Conservation (phyloP, 139 green algal species). For the Chlorella sorokiniana region DNA sequence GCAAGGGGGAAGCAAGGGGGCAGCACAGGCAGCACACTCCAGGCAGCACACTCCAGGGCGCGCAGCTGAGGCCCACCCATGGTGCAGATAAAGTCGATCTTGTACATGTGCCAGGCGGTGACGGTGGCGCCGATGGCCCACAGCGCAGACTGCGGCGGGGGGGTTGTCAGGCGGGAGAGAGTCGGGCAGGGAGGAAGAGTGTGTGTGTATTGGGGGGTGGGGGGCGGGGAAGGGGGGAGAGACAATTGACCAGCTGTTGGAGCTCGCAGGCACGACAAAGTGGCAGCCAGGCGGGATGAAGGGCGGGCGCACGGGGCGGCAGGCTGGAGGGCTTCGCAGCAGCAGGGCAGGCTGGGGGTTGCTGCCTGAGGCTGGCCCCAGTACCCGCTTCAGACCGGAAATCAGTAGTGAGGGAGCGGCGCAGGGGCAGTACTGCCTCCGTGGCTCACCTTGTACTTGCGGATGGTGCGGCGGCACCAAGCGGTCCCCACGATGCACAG, state of each 20-base stretch:
- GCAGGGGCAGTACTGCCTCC: neutral
- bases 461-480: slow-evolving; percentile 1
- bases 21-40: no score
- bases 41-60: no score
- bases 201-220: neutral
- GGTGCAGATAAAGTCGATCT: neutral
- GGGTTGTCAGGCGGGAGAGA: neutral
- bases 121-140: neutral
- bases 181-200: neutral
- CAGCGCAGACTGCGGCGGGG: neutral
- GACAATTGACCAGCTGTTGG: no score
- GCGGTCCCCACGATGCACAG: neutral
- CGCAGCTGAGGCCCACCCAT: slow-evolving; percentile 5
- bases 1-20: no score
- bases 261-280: no score
- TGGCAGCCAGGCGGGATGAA: no score
- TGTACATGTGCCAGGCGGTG: slow-evolving; percentile 22
- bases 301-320: no score
- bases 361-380: no score
- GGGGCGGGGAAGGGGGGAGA: neutral
- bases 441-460: slow-evolving; percentile 4
- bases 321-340: no score
- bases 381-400: no score
- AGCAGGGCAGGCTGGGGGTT: no score
- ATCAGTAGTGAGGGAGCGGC: no score